Base-by-base conservation (phyloP, 805 yeast genomes). In the Candida nemodendra region DNA sequence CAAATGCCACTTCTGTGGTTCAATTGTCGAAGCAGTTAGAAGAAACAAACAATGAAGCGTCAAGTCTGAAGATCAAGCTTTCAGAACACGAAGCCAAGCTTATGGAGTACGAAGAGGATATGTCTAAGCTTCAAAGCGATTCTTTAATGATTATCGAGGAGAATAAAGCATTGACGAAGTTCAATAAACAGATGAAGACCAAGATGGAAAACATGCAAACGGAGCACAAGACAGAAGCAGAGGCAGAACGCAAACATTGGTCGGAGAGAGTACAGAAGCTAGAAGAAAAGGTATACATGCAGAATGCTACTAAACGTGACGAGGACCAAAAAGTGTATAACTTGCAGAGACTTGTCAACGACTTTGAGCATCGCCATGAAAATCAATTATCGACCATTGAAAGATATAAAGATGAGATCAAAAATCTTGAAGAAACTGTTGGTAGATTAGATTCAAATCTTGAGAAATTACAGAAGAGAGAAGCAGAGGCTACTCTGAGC, bases 141-240 rank as follows among this genome's bases (percentile, higher is more conserved):
- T 71, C 74, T 27, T 64, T 81, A 39, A 76, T 79, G 34, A 59
- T 79, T 4, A 62, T 68, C 17, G 87, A 84, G 57, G 93, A 84
- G 53, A 83, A 81, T 51, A 79, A 78, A 50, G 73, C 83, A 1
- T 54, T 84, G 29, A 75, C 73, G 18, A 79, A 70, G 44, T 71
- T 69, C 42, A 78, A 81, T 49, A 61, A 61, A 24, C 77, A 78
- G 33, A 59, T 84, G 44, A 69, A 64, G 36, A 39, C 42, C 12
- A 74, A 76, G 47, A 63, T 76, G 9, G 56, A 65, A 19, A 66
- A 63, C 5, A 52, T 76, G 18, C 80, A 80, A 47, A 64, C 61
- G 1, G 73, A 75, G 41, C 58, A 76, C 39, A 66, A 71, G 18
- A 72, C 72, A 27, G 82, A 79, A 50, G 71, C 76, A 46, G 74